Base-by-base conservation (phyloP, 2,329 filamentous ascomycete genomes). In the Aspergillus thermomutatus region DNA sequence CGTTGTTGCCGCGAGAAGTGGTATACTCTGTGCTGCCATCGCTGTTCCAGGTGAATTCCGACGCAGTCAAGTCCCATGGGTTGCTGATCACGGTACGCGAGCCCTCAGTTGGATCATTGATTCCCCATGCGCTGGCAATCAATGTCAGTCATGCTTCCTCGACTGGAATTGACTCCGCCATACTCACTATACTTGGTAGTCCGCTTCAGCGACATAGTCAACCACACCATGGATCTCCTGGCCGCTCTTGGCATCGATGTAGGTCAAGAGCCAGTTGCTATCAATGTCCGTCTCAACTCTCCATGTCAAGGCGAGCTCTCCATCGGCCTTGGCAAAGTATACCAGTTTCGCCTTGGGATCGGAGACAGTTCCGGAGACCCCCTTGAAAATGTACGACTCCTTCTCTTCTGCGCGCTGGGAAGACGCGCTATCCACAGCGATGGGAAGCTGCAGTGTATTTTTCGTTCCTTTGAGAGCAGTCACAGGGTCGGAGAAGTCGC, bases 161-260 rank as follows among this genome's bases (percentile, higher is more conserved):
- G 10, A 4, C 9, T 11, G 3, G 4, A n/a, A n/a, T 8, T 31
- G 25, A 7, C 43, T 11, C 14, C n/a, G n/a, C n/a, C 1, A 27
- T 23, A 59, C 60, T 55, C 23, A 62, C 60, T 55, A 62, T 10
- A 61, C 60, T 50, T 61, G 49, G 10, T 60, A 62, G 17, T 55
- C 52, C 6, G 60, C 60, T 4, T 55, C 52, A 1, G 58, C 51
- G 2, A 61, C 58, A 27, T 62, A 62, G 53, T 62, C 56, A 2
- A 62, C 43, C 14, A 62, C 56, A 8, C 58, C 60, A 21, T 61
- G 55, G 19, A 62, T 45, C 3, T 40, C 45, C 4, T 54, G 43
- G 31, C 40, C 51, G 11, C 40, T 50, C 2, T 46, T 40, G 7
- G 58, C 58, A 49, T 62, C 60, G 10, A 62, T 41, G 31, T 61